Conservation (phyloP, 208 protist genomes). For the Phytomonas francai region DNA sequence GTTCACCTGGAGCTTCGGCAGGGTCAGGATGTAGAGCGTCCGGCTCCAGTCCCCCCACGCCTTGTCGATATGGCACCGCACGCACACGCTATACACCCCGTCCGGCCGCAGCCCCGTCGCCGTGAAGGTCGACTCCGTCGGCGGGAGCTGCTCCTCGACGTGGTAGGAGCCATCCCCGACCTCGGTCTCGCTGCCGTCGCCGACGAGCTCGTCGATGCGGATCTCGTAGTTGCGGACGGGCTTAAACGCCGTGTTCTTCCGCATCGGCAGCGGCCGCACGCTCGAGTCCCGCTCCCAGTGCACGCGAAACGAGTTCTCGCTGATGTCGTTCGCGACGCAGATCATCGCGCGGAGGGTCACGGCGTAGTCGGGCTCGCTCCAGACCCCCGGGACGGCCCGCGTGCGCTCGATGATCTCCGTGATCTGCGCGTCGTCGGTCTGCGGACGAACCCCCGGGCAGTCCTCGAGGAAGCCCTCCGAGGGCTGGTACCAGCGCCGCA, state of each 20-base stretch:
- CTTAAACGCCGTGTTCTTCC: constrained; percentile 32
- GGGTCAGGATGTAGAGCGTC: constrained; percentile 66
- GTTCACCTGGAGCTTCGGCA: constrained; percentile 62
- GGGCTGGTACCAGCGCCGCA: constrained; percentile 85
- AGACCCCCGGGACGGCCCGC: constrained; percentile 56
- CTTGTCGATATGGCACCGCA: constrained; percentile 76
- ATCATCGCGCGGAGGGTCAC: constrained; percentile 81
- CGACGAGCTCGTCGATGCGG: constrained; percentile 65
- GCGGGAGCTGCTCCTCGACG: constrained; percentile 23
- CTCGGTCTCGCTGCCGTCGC: constrained; percentile 21
- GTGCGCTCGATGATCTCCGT: constrained; percentile 31
- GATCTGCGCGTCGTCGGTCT: constrained; percentile 11
- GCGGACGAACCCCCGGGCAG: background rate
- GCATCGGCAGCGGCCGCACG: constrained; percentile 30
- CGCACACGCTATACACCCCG: constrained; percentile 67
- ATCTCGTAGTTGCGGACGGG: constrained; percentile 57
- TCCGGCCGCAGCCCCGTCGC: constrained; percentile 54
- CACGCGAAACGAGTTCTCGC: constrained; percentile 78
- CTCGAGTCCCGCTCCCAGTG: constrained; percentile 70
- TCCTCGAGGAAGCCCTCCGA: constrained; percentile 29
- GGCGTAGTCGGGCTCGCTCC: constrained; percentile 62
- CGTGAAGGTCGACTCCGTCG: constrained; percentile 31
- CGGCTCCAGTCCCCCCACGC: constrained; percentile 84
- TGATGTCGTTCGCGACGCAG: constrained; percentile 47
- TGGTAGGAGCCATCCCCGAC: constrained; percentile 7